A percentile compares a stretch with the other conserved stretches of the same genome.
Conservation (phyloP, 108 stramenopile genomes). For the Fistulifera pelliculosa region DNA sequence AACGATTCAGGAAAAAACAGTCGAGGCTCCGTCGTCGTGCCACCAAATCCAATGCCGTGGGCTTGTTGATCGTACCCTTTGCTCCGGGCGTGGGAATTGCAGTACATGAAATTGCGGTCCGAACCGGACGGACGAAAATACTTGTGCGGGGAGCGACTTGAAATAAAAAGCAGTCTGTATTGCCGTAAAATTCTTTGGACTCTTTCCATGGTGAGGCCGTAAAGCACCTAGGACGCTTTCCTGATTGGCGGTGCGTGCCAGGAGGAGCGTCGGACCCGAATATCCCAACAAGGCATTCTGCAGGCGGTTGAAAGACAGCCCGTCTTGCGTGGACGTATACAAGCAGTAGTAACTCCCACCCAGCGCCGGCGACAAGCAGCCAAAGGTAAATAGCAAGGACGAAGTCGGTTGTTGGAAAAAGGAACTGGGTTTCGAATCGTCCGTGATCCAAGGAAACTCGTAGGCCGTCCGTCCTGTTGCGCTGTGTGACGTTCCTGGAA, state of each 20-base stretch:
- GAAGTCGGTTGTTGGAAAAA: slow-evolving; percentile 15
- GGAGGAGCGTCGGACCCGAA: slow-evolving; percentile 65
- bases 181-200: slow-evolving; percentile 71
- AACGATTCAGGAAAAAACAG: slow-evolving; percentile 62
- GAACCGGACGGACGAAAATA: slow-evolving; percentile 59
- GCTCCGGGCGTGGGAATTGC: slow-evolving; percentile 53
- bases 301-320: slow-evolving; percentile 73
- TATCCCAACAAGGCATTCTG: slow-evolving; percentile 67
- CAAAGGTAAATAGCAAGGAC: slow-evolving; percentile 43
- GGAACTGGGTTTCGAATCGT: slow-evolving; percentile 16
- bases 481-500: slow-evolving; percentile 36
- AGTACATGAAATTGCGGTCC: slow-evolving; percentile 66
- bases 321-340: slow-evolving; percentile 72
- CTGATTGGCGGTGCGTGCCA: slow-evolving; percentile 43
- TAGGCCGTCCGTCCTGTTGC: slow-evolving; percentile 41
- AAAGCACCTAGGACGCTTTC: slow-evolving; percentile 51
- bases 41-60: slow-evolving; percentile 84
- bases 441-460: slow-evolving; percentile 31
- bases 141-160: slow-evolving; percentile 28
- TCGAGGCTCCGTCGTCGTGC: slow-evolving; percentile 52
- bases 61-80: slow-evolving; percentile 73
- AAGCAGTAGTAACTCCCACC: slow-evolving; percentile 59
- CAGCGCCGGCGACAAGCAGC: slow-evolving; percentile 38
- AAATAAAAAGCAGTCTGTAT: slow-evolving; percentile 69
- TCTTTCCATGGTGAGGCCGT: slow-evolving; percentile 70